Conservation (phyloP, 2,329 filamentous ascomycete species). For the Chaetomium strumarium region DNA sequence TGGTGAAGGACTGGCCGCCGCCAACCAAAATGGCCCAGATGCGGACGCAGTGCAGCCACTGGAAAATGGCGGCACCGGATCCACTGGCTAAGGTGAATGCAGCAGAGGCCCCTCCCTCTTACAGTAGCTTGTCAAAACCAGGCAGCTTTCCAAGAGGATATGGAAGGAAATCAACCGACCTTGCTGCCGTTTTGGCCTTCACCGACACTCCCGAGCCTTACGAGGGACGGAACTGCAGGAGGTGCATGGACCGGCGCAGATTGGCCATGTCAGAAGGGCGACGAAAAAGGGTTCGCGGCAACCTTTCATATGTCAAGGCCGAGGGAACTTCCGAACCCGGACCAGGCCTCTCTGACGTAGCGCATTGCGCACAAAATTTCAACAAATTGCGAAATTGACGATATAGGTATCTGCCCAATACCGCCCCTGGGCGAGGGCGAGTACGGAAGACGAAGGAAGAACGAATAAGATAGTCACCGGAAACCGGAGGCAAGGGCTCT, state of each 20-base stretch:
- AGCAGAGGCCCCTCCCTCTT: background rate
- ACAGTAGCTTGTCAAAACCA: conserved; percentile 7
- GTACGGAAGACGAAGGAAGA: conserved; percentile 17
- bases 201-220: conserved; percentile 22
- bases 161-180: conserved; percentile 14
- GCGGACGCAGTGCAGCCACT: conserved; percentile 11
- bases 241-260: conserved; percentile 18
- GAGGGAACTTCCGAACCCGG: conserved; percentile 4
- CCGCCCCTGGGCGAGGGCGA: background rate
- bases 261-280: conserved; percentile 13
- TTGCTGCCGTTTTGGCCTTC: conserved; percentile 16
- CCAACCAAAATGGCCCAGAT: conserved; percentile 12
- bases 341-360: conserved; percentile 22
- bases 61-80: conserved; percentile 4
- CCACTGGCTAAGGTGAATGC: conserved; percentile 18
- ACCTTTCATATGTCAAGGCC: conserved; percentile 19
- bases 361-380: conserved; percentile 19
- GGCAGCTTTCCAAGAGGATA: conserved; percentile 8
- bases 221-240: conserved; percentile 3
- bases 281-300: conserved; percentile 16
- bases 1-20: conserved; percentile 15
- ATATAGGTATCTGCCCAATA: conserved; percentile 24
- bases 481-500: conserved; percentile 4
- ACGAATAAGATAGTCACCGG: conserved; percentile 2
- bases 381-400: conserved; percentile 15